phyloP scores from a whole-genome alignment of 139 green algal genomes.

The Ostreobium quekettii region DNA sequence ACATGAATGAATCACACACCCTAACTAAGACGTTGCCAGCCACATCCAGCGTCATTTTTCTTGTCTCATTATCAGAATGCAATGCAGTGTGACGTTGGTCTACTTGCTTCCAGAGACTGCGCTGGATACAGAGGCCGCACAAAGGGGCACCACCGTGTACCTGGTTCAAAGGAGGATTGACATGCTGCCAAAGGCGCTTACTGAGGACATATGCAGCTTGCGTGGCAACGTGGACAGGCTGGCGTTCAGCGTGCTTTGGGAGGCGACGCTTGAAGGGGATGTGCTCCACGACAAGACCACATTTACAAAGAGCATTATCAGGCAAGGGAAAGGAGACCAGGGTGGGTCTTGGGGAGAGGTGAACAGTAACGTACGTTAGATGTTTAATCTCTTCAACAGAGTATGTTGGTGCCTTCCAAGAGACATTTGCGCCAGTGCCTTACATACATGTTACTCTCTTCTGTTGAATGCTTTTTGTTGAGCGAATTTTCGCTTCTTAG shows the following conservation, averaged over 20 bases:
- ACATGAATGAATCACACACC: too few relatives aligned
- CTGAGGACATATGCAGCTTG: slow-evolving; percentile 87
- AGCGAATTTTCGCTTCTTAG: too few relatives aligned
- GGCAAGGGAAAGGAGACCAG: not conserved
- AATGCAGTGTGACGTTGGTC: too few relatives aligned
- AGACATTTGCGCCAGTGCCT: too few relatives aligned
- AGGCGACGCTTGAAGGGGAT: slow-evolving; percentile 62
- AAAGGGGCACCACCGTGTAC: slow-evolving; percentile 67
- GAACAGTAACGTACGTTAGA: too few relatives aligned
- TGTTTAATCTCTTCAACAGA: too few relatives aligned
- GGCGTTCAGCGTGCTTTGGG: slow-evolving; percentile 88
- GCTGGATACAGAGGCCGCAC: slow-evolving; percentile 72
- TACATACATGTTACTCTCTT: too few relatives aligned
- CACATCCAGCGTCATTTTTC: too few relatives aligned
- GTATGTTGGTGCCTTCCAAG: too few relatives aligned
- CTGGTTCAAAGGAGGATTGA: slow-evolving; percentile 81
- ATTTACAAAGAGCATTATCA: slow-evolving; percentile 28
- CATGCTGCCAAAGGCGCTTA: slow-evolving; percentile 89
- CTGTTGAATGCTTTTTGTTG: too few relatives aligned
- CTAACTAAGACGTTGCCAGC: too few relatives aligned
- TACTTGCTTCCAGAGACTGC: slow-evolving; percentile 46
- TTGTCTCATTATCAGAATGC: too few relatives aligned
- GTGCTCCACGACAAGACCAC: slow-evolving; percentile 19
- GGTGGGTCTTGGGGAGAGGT: not conserved
- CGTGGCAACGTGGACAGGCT: slow-evolving; percentile 43